phyloP scores from a whole-genome alignment of 2,329 filamentous ascomycete genomes.

The Xylaria sp. region DNA sequence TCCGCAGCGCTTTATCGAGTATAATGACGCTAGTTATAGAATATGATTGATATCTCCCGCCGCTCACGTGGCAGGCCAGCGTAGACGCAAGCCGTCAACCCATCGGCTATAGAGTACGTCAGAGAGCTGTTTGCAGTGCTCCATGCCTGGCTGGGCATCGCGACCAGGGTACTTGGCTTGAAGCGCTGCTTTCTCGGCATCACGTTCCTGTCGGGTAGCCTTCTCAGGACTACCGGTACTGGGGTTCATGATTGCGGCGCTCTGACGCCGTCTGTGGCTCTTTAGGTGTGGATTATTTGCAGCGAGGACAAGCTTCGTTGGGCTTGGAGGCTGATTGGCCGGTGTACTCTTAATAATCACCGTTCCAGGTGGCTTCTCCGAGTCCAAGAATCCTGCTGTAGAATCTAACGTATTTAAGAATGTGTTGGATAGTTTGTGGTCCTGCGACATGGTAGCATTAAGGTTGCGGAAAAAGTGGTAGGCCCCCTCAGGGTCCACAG shows the following conservation, averaged over 20 bases:
- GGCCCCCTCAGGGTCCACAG: slow-evolving; percentile 86
- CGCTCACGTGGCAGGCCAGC: slow-evolving; percentile 61
- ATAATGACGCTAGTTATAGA: neutral
- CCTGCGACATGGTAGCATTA: slow-evolving; percentile 73
- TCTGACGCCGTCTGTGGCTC: slow-evolving; percentile 73
- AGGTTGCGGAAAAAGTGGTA: slow-evolving; percentile 83
- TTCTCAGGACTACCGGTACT: slow-evolving; percentile 38
- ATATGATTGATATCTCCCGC: neutral
- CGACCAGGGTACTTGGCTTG: slow-evolving; percentile 62
- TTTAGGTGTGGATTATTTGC: slow-evolving; percentile 86
- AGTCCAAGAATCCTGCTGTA: slow-evolving; percentile 36
- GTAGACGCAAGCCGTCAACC: slow-evolving; percentile 78
- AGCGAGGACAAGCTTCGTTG: slow-evolving; percentile 74
- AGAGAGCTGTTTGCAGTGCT: slow-evolving; percentile 86
- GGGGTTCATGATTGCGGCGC: slow-evolving; percentile 42
- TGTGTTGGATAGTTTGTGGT: slow-evolving; percentile 66
- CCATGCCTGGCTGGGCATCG: slow-evolving; percentile 73
- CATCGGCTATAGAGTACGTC: slow-evolving; percentile 91
- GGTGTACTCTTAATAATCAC: slow-evolving; percentile 61
- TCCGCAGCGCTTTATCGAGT: neutral
- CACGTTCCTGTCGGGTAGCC: slow-evolving; percentile 47
- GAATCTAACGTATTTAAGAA: slow-evolving; percentile 50
- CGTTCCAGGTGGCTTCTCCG: slow-evolving; percentile 57
- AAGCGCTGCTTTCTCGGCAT: slow-evolving; percentile 52
- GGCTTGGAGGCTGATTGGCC: slow-evolving; percentile 42